These are phyloP conservation scores for Kondoa subrosea DNA, from an alignment of 768 basidiomycete genomes.

Conservation along the genomic window DNA sequence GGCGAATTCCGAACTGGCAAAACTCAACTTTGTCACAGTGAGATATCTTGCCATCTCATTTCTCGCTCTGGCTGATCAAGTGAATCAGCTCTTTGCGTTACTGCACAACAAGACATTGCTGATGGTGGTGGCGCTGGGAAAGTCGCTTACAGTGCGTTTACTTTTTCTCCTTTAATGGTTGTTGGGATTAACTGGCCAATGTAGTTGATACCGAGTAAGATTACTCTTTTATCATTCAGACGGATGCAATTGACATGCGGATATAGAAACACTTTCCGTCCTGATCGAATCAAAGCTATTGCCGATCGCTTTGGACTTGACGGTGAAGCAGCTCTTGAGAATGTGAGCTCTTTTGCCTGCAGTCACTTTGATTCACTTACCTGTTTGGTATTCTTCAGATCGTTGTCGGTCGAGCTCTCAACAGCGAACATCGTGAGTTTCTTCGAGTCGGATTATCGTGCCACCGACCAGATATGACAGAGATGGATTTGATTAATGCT, in stretches of 20 bases:
- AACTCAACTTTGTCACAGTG: constrained; percentile 83
- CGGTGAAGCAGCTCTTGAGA: constrained; percentile 41
- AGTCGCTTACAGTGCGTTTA: constrained; percentile 33
- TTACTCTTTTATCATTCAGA: too few species aligned
- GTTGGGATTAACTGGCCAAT: not conserved
- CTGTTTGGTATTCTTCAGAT: not conserved
- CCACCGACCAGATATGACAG: not conserved
- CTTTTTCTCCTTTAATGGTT: not conserved
- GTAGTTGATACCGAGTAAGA: constrained; percentile 6
- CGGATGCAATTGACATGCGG: too few species aligned
- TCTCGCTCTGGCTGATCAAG: not conserved
- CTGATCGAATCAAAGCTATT: constrained; percentile 76
- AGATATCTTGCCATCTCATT: not conserved
- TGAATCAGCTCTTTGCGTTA: constrained; percentile 36
- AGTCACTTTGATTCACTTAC: constrained; percentile 65
- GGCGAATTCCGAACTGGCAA: constrained; percentile 94
- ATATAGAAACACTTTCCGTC: constrained; percentile 73
- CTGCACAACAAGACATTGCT: constrained; percentile 72
- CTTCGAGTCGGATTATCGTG: not conserved
- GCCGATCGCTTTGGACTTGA: constrained; percentile 92
- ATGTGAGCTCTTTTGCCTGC: constrained; percentile 44
- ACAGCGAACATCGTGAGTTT: constrained; percentile 68
- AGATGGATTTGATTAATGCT: constrained; percentile 82
- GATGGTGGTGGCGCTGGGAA: constrained; percentile 78
- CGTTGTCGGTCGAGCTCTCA: constrained; percentile 56